Evolutionary conservation across 1,139 yeast genomes (phyloP).

Genomic region (Sugiyamaella pinicola): DNA sequence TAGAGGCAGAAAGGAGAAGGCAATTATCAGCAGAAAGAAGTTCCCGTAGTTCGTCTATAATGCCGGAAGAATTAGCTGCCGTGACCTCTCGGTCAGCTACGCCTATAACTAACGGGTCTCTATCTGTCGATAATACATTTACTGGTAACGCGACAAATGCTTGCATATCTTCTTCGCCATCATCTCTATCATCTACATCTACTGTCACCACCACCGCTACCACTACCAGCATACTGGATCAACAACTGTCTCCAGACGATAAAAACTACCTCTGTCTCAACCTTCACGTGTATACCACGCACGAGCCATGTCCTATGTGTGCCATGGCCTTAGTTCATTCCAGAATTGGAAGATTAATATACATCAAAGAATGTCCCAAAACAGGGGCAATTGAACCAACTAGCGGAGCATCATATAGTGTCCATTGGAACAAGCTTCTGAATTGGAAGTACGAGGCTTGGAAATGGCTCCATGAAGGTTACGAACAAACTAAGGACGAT

Average conservation of each 20-base stretch:
- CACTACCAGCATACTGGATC: conserved; percentile 10
- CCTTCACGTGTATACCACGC: conserved; percentile 80
- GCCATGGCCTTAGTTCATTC: conserved; percentile 95
- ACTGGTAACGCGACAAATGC: conserved; percentile 3
- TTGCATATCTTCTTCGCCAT: conserved; percentile 18
- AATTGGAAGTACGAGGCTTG: conserved; percentile 84
- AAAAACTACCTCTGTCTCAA: conserved; percentile 69
- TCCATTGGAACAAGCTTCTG: conserved; percentile 70
- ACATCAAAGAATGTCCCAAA: conserved; percentile 49
- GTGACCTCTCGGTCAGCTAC: not conserved
- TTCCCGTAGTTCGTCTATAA: conserved; percentile 4
- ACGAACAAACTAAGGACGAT: conserved; percentile 21
- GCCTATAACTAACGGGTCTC: not conserved
- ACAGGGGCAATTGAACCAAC: conserved; percentile 61
- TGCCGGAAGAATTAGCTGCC: not conserved
- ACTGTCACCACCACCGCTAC: not conserved
- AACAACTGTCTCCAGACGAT: conserved; percentile 24
- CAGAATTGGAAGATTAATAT: conserved; percentile 69
- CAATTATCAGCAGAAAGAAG: conserved; percentile 9
- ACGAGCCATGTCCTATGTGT: conserved; percentile 98
- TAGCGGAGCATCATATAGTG: conserved; percentile 68
- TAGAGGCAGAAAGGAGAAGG: conserved; percentile 41
- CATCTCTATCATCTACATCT: conserved; percentile 21
- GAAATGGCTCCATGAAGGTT: conserved; percentile 52
- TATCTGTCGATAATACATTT: not conserved